Percentiles rank a stretch among this genome's conserved stretches.
Conservation (phyloP, 2,329 filamentous ascomycete species). For the Cadophora sp. region DNA sequence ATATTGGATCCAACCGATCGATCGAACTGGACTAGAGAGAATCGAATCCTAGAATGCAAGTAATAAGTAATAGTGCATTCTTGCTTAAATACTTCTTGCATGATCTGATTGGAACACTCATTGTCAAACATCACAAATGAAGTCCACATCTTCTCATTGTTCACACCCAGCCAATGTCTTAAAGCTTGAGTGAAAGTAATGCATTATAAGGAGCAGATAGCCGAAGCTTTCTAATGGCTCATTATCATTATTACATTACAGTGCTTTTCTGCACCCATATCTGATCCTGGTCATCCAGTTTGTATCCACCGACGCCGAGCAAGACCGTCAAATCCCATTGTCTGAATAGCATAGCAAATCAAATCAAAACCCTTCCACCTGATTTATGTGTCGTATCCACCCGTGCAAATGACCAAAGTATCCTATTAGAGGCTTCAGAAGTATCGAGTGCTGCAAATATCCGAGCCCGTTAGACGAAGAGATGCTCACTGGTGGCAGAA, state of each 20-base stretch:
- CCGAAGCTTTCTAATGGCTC: constrained; percentile 6
- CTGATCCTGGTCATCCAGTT: constrained; percentile 10
- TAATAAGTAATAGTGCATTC: neutral
- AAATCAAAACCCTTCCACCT: constrained; percentile 4
- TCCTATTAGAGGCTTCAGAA: neutral
- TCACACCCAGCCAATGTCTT: neutral
- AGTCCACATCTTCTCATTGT: neutral
- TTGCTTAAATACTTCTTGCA: too few species aligned
- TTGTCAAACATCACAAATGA: neutral
- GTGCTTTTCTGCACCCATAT: constrained; percentile 2
- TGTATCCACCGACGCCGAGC: constrained; percentile 12
- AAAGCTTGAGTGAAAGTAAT: constrained; percentile 5
- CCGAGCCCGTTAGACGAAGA: neutral
- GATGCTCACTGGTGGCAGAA: constrained; percentile 6
- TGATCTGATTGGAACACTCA: too few species aligned
- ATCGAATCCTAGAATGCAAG: neutral
- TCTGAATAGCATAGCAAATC: constrained; percentile 7
- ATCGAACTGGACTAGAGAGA: neutral
- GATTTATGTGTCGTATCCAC: constrained; percentile 10
- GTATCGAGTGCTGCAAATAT: constrained; percentile 1
- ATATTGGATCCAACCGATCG: neutral
- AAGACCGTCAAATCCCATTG: neutral
- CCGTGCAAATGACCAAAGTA: constrained; percentile 6
- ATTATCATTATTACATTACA: constrained; percentile 7
- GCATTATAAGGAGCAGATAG: constrained; percentile 12